Percentiles rank a stretch among this genome's conserved stretches.
Evolutionary conservation across 371 early-diverging fungal species (phyloP).

Genomic region (Saksenaea oblongispora): DNA sequence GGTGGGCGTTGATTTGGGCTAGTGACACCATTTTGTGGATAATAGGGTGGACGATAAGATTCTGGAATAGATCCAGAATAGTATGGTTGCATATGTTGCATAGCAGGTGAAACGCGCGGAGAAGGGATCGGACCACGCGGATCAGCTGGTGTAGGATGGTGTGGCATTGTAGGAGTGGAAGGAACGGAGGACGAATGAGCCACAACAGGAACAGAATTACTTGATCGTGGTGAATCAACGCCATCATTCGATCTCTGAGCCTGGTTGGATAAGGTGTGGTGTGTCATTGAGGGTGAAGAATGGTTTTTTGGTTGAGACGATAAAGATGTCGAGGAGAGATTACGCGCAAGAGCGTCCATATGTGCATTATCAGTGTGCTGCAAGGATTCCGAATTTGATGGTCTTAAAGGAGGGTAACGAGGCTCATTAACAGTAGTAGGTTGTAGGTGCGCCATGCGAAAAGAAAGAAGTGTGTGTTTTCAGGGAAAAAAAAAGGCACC

Average conservation of each 20-base stretch:
- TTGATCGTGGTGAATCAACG: not conserved
- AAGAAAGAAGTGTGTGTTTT: not conserved
- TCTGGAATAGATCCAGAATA: not conserved
- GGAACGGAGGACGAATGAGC: not conserved
- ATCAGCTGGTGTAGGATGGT: not conserved
- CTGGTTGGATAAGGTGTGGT: not conserved
- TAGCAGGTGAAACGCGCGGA: not conserved
- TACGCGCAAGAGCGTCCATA: not conserved
- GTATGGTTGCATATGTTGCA: not conserved
- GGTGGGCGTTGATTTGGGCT: not conserved
- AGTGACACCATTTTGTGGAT: not conserved
- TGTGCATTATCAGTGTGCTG: not conserved
- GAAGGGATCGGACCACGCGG: not conserved
- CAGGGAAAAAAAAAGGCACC: too few relatives aligned
- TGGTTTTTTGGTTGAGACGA: not conserved
- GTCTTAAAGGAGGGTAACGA: not conserved
- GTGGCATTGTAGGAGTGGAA: conserved; percentile 1
- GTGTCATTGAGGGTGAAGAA: not conserved
- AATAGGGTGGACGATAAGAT: not conserved
- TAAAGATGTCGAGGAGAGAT: not conserved
- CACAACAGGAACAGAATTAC: not conserved
- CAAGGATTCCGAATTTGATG: not conserved
- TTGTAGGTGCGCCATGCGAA: not conserved
- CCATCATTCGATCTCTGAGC: not conserved
- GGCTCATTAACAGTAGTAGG: not conserved